Conservation (phyloP, 169 alveolate species). For the Babesia ovis region DNA sequence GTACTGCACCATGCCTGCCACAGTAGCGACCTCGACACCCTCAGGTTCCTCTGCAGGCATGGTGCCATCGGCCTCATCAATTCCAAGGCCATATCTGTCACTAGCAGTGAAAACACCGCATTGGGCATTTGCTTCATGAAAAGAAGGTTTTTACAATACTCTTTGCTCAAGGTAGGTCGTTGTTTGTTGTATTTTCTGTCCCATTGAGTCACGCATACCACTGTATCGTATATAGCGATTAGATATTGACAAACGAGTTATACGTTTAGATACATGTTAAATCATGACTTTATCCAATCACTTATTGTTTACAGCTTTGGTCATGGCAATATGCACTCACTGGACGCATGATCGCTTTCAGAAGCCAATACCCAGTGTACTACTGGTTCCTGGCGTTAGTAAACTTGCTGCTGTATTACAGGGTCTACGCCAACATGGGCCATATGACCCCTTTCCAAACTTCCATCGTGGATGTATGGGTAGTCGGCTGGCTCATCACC, state of each 20-base stretch:
- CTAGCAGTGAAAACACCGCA: constrained; percentile 49
- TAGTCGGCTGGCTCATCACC: constrained; percentile 25
- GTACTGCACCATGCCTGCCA: constrained; percentile 75
- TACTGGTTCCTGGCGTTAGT: constrained; percentile 48
- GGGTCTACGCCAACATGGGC: not conserved
- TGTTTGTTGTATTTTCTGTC: too few species aligned
- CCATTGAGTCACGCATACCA: too few species aligned
- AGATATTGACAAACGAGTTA: too few species aligned
- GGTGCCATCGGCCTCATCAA: constrained; percentile 55
- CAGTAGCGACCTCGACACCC: constrained; percentile 65
- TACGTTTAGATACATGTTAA: too few species aligned
- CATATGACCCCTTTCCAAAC: not conserved
- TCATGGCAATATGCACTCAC: constrained; percentile 43
- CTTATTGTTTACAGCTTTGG: constrained; percentile 40
- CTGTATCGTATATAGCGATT: too few species aligned
- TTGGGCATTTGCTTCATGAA: constrained; percentile 57
- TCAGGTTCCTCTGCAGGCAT: constrained; percentile 58
- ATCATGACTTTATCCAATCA: not conserved
- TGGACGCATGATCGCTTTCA: constrained; percentile 40
- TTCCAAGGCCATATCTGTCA: constrained; percentile 41
- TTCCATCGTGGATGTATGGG: constrained; percentile 38
- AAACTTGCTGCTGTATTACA: constrained; percentile 38
- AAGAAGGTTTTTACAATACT: constrained; percentile 41
- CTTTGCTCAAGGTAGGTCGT: constrained; percentile 36
- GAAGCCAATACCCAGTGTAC: constrained; percentile 52